Percentiles rank a stretch among this genome's conserved stretches.
These are phyloP conservation scores for Oropetium thomaeum DNA, from an alignment of 176 grass and related monocot species.

Conservation along the genomic window DNA sequence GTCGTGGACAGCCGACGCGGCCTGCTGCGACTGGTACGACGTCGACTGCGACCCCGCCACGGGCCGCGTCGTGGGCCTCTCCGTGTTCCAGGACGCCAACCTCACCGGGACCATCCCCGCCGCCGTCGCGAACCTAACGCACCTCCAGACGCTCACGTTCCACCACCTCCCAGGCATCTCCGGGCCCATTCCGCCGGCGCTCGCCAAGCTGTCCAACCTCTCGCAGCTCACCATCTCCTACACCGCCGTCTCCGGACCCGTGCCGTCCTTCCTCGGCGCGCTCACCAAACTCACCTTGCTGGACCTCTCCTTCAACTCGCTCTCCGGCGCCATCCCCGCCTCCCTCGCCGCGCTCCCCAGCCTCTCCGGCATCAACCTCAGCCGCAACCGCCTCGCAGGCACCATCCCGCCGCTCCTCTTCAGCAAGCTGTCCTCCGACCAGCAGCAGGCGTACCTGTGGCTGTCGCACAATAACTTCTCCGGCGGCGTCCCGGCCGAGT, in stretches of 20 bases:
- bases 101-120: constrained; percentile 46
- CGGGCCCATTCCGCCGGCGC: constrained; percentile 37
- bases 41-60: constrained; percentile 41
- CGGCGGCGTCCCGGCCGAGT: constrained; percentile 45
- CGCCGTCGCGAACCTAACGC: constrained; percentile 47
- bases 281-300: background rate
- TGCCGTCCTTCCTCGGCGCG: constrained; percentile 39
- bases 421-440: background rate
- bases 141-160: constrained; percentile 31
- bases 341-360: constrained; percentile 25
- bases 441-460: constrained; percentile 22
- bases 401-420: constrained; percentile 34
- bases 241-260: constrained; percentile 47
- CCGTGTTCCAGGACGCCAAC: constrained; percentile 43
- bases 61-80: constrained; percentile 41
- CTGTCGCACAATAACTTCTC: constrained; percentile 71
- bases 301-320: background rate
- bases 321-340: constrained; percentile 41
- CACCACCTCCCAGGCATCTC: constrained; percentile 49
- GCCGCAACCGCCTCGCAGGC: constrained; percentile 63
- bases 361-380: constrained; percentile 46
- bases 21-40: constrained; percentile 59
- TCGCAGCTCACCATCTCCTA: constrained; percentile 46
- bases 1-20: constrained; percentile 36
- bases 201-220: constrained; percentile 41